Base-by-base conservation (phyloP, 345 rosid species). In the Dipteronia dyeriana region DNA sequence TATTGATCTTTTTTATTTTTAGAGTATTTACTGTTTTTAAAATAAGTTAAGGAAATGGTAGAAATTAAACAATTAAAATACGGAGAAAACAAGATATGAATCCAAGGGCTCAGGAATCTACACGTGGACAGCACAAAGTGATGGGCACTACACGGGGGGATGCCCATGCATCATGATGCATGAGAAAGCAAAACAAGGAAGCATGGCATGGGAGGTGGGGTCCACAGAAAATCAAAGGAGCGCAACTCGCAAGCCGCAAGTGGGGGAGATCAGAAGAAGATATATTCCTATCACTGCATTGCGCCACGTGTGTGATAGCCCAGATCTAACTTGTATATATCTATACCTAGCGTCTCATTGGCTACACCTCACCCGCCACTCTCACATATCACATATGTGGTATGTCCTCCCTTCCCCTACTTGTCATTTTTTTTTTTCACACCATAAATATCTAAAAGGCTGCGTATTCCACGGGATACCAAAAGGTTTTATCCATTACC, bases 201-300 rank as follows among this genome's bases (percentile, higher is more conserved):
- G 4, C 19, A 16, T 53, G 57, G 57, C 57, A 54, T 47, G 65
- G 71, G 3, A 10, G 12, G 49, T 45, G 13, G 49, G 49, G 49
- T 9, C 45, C 45, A 41, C 45, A 41, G 65, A 20, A 47, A 25
- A 69, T 47, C 62, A 66, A 43, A 56, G 73, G 76, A n/a, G n/a
- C n/a, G n/a, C n/a, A n/a, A n/a, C n/a, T n/a, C n/a, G n/a, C n/a
- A n/a, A n/a, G 77, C n/a, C 38, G 20, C 54, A 49, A 43, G 62
- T 12, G 56, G 2, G 16, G 6, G 47, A 54, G 71, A 75, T 53
- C 75, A 23, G 76, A 81, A 34, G 38, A 5, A 34, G 76, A 82
- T 85, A 85, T 82, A 82, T 82, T 85, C 88, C 81, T 69, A 12
- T 34, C 65, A 60, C 79, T 1, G 5, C 57, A 64, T 73, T 69